phyloP scores from a whole-genome alignment of 2,329 filamentous ascomycete genomes.

The Calonectria leucothoes region DNA sequence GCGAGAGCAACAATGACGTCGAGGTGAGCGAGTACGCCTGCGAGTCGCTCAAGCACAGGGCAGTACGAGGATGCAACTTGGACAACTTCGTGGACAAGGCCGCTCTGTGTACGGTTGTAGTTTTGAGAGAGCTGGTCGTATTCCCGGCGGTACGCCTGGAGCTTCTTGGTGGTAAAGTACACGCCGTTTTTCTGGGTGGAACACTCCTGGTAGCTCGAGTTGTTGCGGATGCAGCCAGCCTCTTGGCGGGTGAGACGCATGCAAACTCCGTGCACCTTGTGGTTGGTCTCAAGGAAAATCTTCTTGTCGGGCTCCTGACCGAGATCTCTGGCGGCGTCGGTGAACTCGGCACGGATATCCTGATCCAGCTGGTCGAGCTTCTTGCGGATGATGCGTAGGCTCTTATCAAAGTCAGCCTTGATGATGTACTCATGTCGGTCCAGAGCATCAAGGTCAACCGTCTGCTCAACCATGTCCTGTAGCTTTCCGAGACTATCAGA shows the following conservation, averaged over 20 bases:
- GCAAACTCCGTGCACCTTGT: conserved; percentile 96
- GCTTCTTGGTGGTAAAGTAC: conserved; percentile 90
- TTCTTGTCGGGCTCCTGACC: conserved; percentile 98
- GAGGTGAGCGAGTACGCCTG: conserved; percentile 88
- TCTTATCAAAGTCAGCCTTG: conserved; percentile 97
- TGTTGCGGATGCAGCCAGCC: conserved; percentile 92
- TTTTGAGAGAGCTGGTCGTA: conserved; percentile 94
- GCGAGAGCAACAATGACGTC: conserved; percentile 96
- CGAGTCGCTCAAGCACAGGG: conserved; percentile 90
- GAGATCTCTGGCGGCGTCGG: conserved; percentile 81
- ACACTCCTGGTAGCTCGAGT: conserved; percentile 89
- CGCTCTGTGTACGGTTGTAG: conserved; percentile 94
- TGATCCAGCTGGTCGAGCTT: conserved; percentile 87
- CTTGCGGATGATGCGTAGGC: conserved; percentile 86
- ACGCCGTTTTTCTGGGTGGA: conserved; percentile 99
- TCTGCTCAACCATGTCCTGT: conserved; percentile 98
- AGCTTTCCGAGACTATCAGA: conserved; percentile 85
- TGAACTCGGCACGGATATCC: conserved; percentile 87
- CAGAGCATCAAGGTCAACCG: conserved; percentile 92
- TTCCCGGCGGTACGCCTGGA: conserved; percentile 86
- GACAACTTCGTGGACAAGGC: conserved; percentile 92
- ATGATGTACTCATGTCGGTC: conserved; percentile 99
- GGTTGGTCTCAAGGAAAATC: conserved; percentile 90
- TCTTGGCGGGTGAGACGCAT: conserved; percentile 93
- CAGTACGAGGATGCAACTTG: conserved; percentile 94